Percentiles rank a stretch among this genome's conserved stretches.
Evolutionary conservation across 2,329 filamentous ascomycete genomes (phyloP).

Genomic region (Aspergillus sp.): DNA sequence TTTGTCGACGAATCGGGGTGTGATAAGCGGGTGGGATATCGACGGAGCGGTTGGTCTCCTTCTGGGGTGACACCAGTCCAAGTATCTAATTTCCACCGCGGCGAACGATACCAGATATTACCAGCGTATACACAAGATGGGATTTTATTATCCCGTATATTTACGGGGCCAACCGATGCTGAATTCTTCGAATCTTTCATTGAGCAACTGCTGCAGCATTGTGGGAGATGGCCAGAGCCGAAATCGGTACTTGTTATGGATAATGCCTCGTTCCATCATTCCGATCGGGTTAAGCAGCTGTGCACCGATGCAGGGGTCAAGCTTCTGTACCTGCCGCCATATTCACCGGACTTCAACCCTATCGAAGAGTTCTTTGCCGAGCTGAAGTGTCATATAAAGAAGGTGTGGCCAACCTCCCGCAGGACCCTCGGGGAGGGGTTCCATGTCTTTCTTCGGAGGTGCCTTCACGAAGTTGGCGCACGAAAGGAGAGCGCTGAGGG

Average conservation of each 20-base stretch:
- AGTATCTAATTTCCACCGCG: constrained; percentile 20
- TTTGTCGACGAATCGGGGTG: constrained; percentile 40
- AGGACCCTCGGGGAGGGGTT: constrained; percentile 23
- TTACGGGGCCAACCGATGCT: constrained; percentile 29
- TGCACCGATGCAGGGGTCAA: constrained; percentile 31
- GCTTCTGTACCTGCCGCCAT: constrained; percentile 34
- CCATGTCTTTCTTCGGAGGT: constrained; percentile 26
- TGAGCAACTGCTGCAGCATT: constrained; percentile 28
- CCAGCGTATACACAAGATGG: constrained; percentile 32
- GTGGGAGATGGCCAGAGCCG: constrained; percentile 24
- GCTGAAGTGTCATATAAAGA: constrained; percentile 35
- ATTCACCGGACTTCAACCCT: constrained; percentile 37
- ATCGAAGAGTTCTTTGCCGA: constrained; percentile 40
- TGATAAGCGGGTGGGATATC: constrained; percentile 34
- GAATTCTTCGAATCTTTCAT: constrained; percentile 32
- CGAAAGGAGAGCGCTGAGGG: constrained; percentile 22
- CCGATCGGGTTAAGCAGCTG: constrained; percentile 28
- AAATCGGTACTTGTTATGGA: constrained; percentile 36
- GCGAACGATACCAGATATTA: constrained; percentile 28
- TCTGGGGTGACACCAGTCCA: constrained; percentile 19
- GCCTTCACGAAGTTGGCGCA: constrained; percentile 24
- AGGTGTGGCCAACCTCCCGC: constrained; percentile 23
- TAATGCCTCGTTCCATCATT: constrained; percentile 29
- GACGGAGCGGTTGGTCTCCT: constrained; percentile 36
- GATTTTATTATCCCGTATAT: constrained; percentile 28